These are phyloP conservation scores for Halteria grandinella DNA, from an alignment of 73 alveolate species.

Conservation along the genomic window DNA sequence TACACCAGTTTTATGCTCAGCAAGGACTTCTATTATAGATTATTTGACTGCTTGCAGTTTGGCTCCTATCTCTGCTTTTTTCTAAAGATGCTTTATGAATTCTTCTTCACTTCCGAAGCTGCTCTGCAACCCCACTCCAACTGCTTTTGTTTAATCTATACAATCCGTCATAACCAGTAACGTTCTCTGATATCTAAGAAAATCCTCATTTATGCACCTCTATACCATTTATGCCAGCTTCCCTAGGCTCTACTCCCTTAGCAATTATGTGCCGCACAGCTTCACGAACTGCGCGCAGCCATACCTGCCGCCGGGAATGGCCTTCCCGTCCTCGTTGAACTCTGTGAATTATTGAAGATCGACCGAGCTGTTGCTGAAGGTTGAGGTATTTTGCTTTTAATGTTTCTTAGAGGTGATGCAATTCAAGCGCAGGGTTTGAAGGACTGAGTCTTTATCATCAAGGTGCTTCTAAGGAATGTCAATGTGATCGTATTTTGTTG, in stretches of 20 bases:
- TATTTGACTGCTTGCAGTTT: constrained; percentile 56
- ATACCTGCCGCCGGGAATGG: constrained; percentile 86
- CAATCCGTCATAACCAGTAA: constrained; percentile 58
- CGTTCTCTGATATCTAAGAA: constrained; percentile 70
- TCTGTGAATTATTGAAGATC: neutral
- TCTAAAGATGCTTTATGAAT: neutral
- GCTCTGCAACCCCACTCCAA: neutral
- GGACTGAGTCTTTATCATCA: no score
- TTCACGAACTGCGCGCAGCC: constrained; percentile 82
- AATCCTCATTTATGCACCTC: constrained; percentile 67
- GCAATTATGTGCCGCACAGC: constrained; percentile 66
- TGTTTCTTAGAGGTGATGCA: constrained; percentile 10
- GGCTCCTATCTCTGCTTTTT: constrained; percentile 45
- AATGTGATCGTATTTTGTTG: neutral
- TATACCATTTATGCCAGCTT: constrained; percentile 72
- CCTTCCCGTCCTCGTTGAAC: constrained; percentile 63
- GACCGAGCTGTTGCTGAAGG: neutral
- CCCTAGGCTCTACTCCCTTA: constrained; percentile 69
- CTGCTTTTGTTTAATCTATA: constrained; percentile 38
- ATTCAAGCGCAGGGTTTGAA: no score
- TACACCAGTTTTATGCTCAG: constrained; percentile 59
- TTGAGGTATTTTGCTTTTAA: constrained; percentile 15
- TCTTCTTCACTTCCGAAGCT: neutral
- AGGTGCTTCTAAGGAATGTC: neutral
- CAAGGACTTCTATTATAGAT: constrained; percentile 66